Conservation (phyloP, 2,329 filamentous ascomycete genomes). For the Xenosphaeropsis pyriputrescens region DNA sequence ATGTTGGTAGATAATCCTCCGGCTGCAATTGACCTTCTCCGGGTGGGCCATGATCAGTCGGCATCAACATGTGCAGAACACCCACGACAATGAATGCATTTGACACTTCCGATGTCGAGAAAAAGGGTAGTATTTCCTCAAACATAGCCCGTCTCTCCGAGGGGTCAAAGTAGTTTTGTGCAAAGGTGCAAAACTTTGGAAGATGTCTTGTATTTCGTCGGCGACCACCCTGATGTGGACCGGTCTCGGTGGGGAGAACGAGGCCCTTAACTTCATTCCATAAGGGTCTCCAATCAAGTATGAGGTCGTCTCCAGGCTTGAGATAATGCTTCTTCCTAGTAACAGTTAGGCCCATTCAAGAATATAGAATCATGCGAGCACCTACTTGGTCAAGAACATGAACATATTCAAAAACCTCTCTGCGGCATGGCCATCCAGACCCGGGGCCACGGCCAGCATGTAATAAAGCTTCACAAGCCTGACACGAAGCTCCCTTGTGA, state of each 20-base stretch:
- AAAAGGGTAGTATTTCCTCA: conserved; percentile 70
- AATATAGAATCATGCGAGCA: conserved; percentile 2
- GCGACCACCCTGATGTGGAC: conserved; percentile 41
- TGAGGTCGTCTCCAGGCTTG: conserved; percentile 77
- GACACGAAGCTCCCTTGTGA: conserved; percentile 69
- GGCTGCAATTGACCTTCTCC: conserved; percentile 66
- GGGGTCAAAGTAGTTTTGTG: conserved; percentile 86
- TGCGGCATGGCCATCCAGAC: conserved; percentile 65
- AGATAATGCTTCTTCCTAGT: conserved; percentile 86
- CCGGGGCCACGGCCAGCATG: conserved; percentile 79
- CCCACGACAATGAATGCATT: conserved; percentile 89
- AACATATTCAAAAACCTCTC: conserved; percentile 97
- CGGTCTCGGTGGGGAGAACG: conserved; percentile 73
- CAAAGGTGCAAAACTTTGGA: conserved; percentile 79
- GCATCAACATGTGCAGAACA: conserved; percentile 73
- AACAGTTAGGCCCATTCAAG: conserved; percentile 11
- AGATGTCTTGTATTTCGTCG: conserved; percentile 48
- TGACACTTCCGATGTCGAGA: conserved; percentile 84
- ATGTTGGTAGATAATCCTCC: conserved; percentile 77
- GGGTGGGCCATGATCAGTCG: conserved; percentile 63
- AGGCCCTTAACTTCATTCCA: conserved; percentile 88
- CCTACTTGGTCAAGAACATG: conserved; percentile 83
- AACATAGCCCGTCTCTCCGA: conserved; percentile 69
- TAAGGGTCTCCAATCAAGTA: conserved; percentile 82
- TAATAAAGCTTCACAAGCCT: conserved; percentile 87